These are phyloP conservation scores for Collybia sp. DNA, from an alignment of 768 basidiomycete genomes.

Conservation along the genomic window DNA sequence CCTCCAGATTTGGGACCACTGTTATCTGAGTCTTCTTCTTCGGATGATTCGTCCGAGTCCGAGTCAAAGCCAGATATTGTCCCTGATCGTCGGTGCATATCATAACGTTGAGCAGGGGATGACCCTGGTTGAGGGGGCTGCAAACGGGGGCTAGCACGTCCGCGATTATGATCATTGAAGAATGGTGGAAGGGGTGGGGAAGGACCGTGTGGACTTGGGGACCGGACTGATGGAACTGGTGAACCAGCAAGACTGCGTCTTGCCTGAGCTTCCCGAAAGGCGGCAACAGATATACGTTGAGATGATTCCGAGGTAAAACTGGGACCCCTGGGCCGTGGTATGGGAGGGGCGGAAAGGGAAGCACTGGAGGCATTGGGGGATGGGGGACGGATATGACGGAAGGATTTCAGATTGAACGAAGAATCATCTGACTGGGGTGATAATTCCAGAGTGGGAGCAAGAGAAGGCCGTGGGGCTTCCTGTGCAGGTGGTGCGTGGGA, in stretches of 20 bases:
- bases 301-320: slow-evolving; percentile 62
- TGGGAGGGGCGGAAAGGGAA: slow-evolving; percentile 18
- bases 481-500: slow-evolving; percentile 27
- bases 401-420: slow-evolving; percentile 73
- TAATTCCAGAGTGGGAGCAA: slow-evolving; percentile 4
- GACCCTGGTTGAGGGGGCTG: slow-evolving; percentile 12
- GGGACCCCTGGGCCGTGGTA: slow-evolving; percentile 48
- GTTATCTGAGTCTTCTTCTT: slow-evolving; percentile 22
- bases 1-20: slow-evolving; percentile 4
- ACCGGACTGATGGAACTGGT: slow-evolving; percentile 47
- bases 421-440: slow-evolving; percentile 8
- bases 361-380: slow-evolving; percentile 27
- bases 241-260: slow-evolving; percentile 59
- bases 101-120: not conserved
- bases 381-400: slow-evolving; percentile 58
- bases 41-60: slow-evolving; percentile 27
- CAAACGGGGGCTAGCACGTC: slow-evolving; percentile 16
- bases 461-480: slow-evolving; percentile 2
- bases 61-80: slow-evolving; percentile 7
- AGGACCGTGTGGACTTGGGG: slow-evolving; percentile 19
- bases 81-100: not conserved
- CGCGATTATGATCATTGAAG: slow-evolving; percentile 12
- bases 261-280: slow-evolving; percentile 76
- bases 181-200: not conserved
- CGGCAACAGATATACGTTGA: slow-evolving; percentile 76